phyloP scores from a whole-genome alignment of 1,284 basidiomycete species.

The Vanrija sp. region DNA sequence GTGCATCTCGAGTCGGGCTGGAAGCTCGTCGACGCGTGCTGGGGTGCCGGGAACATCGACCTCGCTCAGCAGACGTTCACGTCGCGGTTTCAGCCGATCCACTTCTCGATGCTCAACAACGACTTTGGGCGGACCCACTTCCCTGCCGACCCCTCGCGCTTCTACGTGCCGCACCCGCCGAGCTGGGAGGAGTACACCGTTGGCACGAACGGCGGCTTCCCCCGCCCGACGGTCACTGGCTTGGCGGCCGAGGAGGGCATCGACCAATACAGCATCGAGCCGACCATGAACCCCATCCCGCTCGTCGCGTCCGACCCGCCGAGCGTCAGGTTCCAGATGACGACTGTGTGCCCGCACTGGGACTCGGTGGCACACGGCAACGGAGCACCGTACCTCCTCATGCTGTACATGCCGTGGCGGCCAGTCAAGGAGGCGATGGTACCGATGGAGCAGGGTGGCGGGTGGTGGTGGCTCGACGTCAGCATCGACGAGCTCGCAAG shows the following conservation, averaged over 20 bases:
- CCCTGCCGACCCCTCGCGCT: background rate
- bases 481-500: too few species aligned
- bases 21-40: conserved; percentile 18
- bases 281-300: background rate
- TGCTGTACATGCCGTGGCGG: too few species aligned
- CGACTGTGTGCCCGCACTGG: conserved; percentile 10
- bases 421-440: too few species aligned
- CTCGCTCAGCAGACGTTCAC: background rate
- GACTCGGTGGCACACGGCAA: background rate
- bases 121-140: conserved; percentile 8
- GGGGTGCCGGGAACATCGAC: conserved; percentile 9
- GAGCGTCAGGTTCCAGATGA: conserved; percentile 3
- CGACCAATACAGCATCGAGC: background rate
- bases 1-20: conserved; percentile 12
- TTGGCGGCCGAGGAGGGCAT: background rate
- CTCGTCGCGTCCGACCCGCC: background rate
- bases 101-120: conserved; percentile 8
- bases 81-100: background rate
- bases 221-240: background rate
- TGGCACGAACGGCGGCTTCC: background rate
- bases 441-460: too few species aligned
- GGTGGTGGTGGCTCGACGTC: too few species aligned
- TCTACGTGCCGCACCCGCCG: background rate
- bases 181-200: conserved; percentile 9
- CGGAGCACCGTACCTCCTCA: too few species aligned